A percentile compares a stretch with the other conserved stretches of the same genome.
Evolutionary conservation across 768 basidiomycete genomes (phyloP).

Genomic region (Leucosporidium yakuticum): DNA sequence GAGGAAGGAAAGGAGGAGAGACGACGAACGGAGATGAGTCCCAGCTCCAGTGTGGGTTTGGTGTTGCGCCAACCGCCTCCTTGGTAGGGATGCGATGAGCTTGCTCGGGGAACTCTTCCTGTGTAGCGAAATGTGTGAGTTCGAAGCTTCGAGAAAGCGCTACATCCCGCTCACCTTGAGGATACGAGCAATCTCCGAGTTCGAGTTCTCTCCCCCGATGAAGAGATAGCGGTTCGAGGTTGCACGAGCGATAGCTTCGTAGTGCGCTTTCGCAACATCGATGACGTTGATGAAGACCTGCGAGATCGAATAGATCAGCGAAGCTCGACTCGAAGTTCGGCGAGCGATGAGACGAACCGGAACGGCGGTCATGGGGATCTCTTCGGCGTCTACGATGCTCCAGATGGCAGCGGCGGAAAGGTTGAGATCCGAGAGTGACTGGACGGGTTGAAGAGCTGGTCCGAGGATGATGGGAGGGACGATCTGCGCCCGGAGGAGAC

Average conservation of each 20-base stretch:
- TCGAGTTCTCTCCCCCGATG: neutral
- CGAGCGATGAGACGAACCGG: neutral
- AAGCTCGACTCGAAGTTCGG: neutral
- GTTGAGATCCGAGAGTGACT: slow-evolving; percentile 8
- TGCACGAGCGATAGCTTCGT: slow-evolving; percentile 1
- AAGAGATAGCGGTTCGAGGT: slow-evolving; percentile 10
- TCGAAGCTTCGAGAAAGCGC: too few relatives aligned
- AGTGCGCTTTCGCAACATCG: slow-evolving; percentile 7
- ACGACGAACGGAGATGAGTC: slow-evolving; percentile 4
- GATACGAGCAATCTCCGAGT: neutral
- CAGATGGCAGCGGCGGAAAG: slow-evolving; percentile 8
- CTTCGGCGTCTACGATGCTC: slow-evolving; percentile 7
- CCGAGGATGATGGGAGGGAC: slow-evolving; percentile 20
- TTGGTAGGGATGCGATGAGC: neutral
- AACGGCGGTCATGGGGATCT: neutral
- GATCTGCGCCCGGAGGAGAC: neutral
- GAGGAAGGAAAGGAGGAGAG: neutral
- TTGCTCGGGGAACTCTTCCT: slow-evolving; percentile 9
- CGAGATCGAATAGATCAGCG: neutral
- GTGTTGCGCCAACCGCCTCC: neutral
- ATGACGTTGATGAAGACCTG: slow-evolving; percentile 15
- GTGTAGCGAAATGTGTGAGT: too few relatives aligned
- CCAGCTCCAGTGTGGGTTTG: slow-evolving; percentile 4
- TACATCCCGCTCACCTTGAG: neutral
- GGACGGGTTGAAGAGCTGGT: slow-evolving; percentile 11